phyloP scores from a whole-genome alignment of 805 yeast genomes.

The Teunomyces kruisii region DNA sequence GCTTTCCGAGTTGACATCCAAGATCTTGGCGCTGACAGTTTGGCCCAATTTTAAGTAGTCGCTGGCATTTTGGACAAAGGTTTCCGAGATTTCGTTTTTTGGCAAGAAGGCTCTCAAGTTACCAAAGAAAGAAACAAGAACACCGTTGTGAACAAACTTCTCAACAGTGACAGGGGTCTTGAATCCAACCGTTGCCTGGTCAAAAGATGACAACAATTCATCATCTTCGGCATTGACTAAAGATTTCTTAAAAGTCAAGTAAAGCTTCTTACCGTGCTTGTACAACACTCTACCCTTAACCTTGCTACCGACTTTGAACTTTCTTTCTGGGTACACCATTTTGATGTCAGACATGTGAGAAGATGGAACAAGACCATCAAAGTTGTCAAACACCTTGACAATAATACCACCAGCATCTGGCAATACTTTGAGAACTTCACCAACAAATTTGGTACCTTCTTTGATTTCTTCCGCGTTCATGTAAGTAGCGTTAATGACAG shows the following conservation, averaged over 20 bases:
- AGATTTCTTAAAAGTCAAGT: slow-evolving; percentile 79
- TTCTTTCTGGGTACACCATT: slow-evolving; percentile 86
- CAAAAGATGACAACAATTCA: slow-evolving; percentile 42
- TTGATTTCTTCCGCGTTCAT: slow-evolving; percentile 72
- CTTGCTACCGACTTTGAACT: slow-evolving; percentile 80
- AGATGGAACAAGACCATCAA: slow-evolving; percentile 72
- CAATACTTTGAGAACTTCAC: slow-evolving; percentile 53
- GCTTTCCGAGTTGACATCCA: slow-evolving; percentile 52
- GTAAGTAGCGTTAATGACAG: slow-evolving; percentile 61
- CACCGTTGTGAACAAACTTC: slow-evolving; percentile 72
- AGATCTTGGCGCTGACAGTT: slow-evolving; percentile 68
- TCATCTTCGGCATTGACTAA: slow-evolving; percentile 66
- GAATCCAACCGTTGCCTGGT: slow-evolving; percentile 42
- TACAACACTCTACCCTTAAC: slow-evolving; percentile 72
- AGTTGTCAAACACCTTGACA: slow-evolving; percentile 63
- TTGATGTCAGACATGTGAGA: slow-evolving; percentile 81
- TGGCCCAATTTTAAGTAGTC: slow-evolving; percentile 84
- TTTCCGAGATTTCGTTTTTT: slow-evolving; percentile 83
- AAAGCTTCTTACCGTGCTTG: slow-evolving; percentile 49
- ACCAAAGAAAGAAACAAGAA: slow-evolving; percentile 81
- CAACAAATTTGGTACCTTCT: slow-evolving; percentile 59
- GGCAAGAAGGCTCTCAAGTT: slow-evolving; percentile 79
- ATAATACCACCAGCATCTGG: slow-evolving; percentile 63
- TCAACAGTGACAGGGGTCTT: slow-evolving; percentile 74
- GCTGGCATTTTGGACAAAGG: slow-evolving; percentile 73